Base-by-base conservation (phyloP, 2,329 filamentous ascomycete genomes). In the Arthrinium puccinioides region DNA sequence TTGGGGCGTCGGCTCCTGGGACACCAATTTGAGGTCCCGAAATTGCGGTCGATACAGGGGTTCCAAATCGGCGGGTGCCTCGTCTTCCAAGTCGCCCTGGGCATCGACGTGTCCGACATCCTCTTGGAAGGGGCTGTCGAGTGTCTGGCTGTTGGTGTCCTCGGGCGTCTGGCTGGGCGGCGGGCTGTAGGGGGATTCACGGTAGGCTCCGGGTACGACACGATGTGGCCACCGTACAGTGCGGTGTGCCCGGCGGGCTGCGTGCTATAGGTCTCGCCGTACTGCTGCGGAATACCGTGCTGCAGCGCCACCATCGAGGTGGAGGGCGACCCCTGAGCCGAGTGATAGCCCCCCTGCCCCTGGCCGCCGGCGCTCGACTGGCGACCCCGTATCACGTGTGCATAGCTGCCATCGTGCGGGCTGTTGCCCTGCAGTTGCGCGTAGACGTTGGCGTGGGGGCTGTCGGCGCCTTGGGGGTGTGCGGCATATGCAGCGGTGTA, bases 51-150 rank as follows among this genome's bases (percentile, higher is more conserved):
- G 24, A 33, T 21, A 33, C 21, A 15, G n/a, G 31, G 19, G 21
- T 16, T 15, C 24, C 31, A 24, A 32, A 33, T 15, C 31, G 14
- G 21, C 31, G 31, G 31, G 13, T 33, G 24, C 51, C 20, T 57
- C 56, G 35, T 59, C 54, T 20, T 54, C 53, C 15, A 46, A 48
- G 32, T 57, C 56, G 32, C 55, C 53, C 41, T 53, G 52, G 6
- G 56, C 56, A 30, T 57, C 56, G 32, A 56, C 54, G 10, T 52
- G 36, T 1, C 33, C 51, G n/a, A 52, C 46, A 15, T 50, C 45
- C 23, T 54, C 54, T 2, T 43, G 37, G 14, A 47, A 31, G 14
- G 50, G 32, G 21, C 49, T 50, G 24, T 53, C 50, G 3, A 51
- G 48, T 31, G 48, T 52, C 6, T 48, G 48, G 10, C 44, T 43